A percentile compares a stretch with the other conserved stretches of the same genome.
These are phyloP conservation scores for Boletus coccyginus DNA, from an alignment of 768 basidiomycete genomes.

Conservation along the genomic window DNA sequence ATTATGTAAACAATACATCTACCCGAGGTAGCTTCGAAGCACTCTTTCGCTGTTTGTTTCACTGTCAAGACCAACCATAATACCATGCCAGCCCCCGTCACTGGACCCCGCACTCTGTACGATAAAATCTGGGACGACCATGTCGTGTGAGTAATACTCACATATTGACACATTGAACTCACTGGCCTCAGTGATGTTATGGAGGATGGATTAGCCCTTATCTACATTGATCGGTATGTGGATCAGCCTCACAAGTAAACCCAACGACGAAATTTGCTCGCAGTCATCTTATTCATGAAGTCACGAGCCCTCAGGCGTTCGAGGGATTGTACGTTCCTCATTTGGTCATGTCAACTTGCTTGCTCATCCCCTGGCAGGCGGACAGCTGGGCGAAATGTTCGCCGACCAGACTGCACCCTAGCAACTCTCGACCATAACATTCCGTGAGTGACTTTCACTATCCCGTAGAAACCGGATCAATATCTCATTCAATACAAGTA, in stretches of 20 bases:
- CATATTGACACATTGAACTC: slow-evolving; percentile 12
- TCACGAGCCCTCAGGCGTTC: slow-evolving; percentile 92
- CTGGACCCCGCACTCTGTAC: slow-evolving; percentile 83
- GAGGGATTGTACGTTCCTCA: slow-evolving; percentile 65
- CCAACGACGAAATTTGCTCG: neutral
- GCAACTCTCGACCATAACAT: slow-evolving; percentile 89
- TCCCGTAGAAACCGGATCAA: neutral
- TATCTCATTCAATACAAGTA: slow-evolving; percentile 40
- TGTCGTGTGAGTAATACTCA: slow-evolving; percentile 61
- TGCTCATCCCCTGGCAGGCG: slow-evolving; percentile 42
- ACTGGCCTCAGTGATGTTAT: slow-evolving; percentile 53
- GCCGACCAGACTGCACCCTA: slow-evolving; percentile 84
- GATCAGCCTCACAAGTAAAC: neutral
- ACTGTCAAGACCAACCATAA: neutral
- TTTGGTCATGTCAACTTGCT: neutral
- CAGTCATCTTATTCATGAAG: slow-evolving; percentile 78
- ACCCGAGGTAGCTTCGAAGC: neutral
- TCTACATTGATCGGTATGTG: slow-evolving; percentile 77
- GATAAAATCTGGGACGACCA: slow-evolving; percentile 99
- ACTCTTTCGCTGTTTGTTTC: slow-evolving; percentile 4
- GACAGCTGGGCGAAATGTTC: slow-evolving; percentile 71
- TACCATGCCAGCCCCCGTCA: slow-evolving; percentile 54
- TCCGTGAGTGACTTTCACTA: slow-evolving; percentile 51
- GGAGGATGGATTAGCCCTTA: slow-evolving; percentile 73
- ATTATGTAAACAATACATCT: slow-evolving; percentile 1